Base-by-base conservation (phyloP, 139 green algal species). In the Chlamydomonas asymmetrica region DNA sequence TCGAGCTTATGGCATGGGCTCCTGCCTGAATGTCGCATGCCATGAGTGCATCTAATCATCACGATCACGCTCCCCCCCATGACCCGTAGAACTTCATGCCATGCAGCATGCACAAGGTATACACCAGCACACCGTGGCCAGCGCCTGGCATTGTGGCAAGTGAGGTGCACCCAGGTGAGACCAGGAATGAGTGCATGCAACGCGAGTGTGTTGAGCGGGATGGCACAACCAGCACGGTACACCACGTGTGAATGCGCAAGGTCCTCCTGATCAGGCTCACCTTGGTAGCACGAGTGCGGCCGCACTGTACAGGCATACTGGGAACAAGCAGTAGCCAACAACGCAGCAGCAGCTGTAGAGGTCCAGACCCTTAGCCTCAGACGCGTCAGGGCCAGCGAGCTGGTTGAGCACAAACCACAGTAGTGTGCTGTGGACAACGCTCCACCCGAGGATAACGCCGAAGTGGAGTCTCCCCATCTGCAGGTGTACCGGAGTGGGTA, bases 361-460 rank as follows among this genome's bases (percentile, higher is more conserved):
- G 80, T 93, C 93, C 10, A 97, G 82, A 7, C 75, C 82, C 60
- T 82, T 78, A 2, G 76, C 35, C 75, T 82, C 73, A 27, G 68
- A 49, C 87, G 83, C 29, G 67, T 80, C 77, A 0, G 63, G 2
- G 1, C 82, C 50, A 74, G 70, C 75, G 22, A 92, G 78, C 68
- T 91, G 85, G 64, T 87, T 85, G 43, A 88, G 68, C 27, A 93
- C 38, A 50, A 87, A 89, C 88, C 91, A 98, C 16, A 98, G 50
- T 38, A 93, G 73, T 4, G 86, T 71, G 22, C 85, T 91, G 48
- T 88, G 90, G n/a, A 96, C 84, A 6, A 95, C 89, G 39, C 82
- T 93, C 94, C 94, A 98, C 25, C 94, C 94, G 38, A 98, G 80
- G 63, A 98, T 94, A 62, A 98, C 87, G 18, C 94, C 94, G 85